phyloP scores from a whole-genome alignment of 139 green algal species.

The Coelastrella sp. region DNA sequence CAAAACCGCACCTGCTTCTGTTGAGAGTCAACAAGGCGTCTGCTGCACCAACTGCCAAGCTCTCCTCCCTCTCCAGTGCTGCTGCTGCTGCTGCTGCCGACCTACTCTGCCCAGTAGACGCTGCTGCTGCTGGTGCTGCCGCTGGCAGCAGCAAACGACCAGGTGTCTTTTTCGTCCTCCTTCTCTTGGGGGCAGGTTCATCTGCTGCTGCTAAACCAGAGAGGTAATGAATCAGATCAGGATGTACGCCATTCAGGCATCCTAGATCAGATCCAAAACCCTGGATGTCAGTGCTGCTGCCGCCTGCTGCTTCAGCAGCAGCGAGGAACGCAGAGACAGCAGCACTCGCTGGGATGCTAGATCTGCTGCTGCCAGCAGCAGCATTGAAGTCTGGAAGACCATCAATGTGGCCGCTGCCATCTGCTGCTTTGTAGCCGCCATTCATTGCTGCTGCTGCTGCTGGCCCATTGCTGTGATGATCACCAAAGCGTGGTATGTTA shows the following conservation, averaged over 20 bases:
- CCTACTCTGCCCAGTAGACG: background rate
- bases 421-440: background rate
- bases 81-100: background rate
- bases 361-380: conserved; percentile 11
- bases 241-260: background rate
- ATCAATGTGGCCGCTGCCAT: background rate
- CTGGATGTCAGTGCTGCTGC: background rate
- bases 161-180: conserved; percentile 2
- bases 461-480: background rate
- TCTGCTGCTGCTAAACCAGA: background rate
- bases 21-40: conserved; percentile 30
- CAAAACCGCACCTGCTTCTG: background rate
- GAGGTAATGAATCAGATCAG: background rate
- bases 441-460: conserved; percentile 15
- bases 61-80: background rate
- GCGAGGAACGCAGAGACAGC: background rate
- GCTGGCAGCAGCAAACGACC: background rate
- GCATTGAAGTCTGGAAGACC: background rate
- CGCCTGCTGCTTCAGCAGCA: background rate
- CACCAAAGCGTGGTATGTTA: background rate
- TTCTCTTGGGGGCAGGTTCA: background rate
- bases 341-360: background rate
- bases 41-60: conserved; percentile 1
- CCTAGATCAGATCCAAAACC: background rate
- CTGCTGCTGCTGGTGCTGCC: background rate